These are phyloP conservation scores for Chalciporus pseudorubinellus DNA, from an alignment of 768 basidiomycete species.

Conservation along the genomic window DNA sequence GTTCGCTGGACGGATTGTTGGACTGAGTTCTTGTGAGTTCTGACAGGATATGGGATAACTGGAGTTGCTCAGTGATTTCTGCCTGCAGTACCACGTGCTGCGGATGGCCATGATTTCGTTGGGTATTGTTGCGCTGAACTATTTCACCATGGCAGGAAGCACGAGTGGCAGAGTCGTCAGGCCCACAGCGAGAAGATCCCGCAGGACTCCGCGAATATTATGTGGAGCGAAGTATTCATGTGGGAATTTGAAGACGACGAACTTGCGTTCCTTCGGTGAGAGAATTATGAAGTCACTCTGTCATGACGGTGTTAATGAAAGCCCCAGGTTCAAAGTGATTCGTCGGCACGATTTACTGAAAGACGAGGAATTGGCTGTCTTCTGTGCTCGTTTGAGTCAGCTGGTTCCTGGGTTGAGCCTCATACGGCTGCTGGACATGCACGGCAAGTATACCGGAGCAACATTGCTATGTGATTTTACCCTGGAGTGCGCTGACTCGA, in stretches of 20 bases:
- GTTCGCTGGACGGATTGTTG: conserved; percentile 38
- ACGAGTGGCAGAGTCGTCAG: conserved; percentile 44
- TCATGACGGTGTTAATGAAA: neutral
- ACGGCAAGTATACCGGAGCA: conserved; percentile 41
- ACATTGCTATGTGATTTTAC: conserved; percentile 31
- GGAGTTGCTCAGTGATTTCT: neutral
- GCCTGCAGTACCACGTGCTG: conserved; percentile 44
- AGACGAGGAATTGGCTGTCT: conserved; percentile 48
- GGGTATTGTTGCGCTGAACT: conserved; percentile 48
- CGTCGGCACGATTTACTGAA: conserved; percentile 40
- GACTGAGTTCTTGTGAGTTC: conserved; percentile 44
- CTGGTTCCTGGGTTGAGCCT: conserved; percentile 49
- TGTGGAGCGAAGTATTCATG: conserved; percentile 44
- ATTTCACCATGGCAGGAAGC: conserved; percentile 37
- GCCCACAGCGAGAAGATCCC: conserved; percentile 35
- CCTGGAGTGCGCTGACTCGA: neutral
- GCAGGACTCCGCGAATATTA: conserved; percentile 36
- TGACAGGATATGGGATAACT: neutral
- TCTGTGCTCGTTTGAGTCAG: conserved; percentile 50
- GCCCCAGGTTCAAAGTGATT: conserved; percentile 7
- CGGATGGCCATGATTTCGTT: conserved; percentile 37
- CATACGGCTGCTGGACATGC: conserved; percentile 47
- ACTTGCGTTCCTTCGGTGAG: conserved; percentile 52
- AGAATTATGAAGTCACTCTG: neutral
- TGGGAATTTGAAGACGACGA: conserved; percentile 53